Percentiles rank a stretch among this genome's conserved stretches.
Evolutionary conservation across 2,329 filamentous ascomycete genomes (phyloP).

Genomic region (Sclerotinia glacialis): DNA sequence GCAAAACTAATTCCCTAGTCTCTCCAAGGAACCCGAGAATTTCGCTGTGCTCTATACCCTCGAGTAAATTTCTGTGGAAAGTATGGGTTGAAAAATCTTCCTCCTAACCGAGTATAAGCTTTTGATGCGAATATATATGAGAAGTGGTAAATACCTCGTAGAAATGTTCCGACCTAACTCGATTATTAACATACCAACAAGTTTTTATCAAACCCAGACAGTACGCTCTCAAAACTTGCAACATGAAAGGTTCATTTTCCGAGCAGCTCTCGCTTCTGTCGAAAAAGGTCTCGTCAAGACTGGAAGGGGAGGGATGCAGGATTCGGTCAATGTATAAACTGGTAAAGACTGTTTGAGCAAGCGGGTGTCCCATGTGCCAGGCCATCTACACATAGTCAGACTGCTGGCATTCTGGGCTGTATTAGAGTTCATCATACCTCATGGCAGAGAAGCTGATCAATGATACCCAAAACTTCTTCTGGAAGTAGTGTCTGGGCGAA

Average conservation of each 20-base stretch:
- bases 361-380: conserved; percentile 93
- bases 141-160: conserved; percentile 65
- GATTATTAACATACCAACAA: conserved; percentile 73
- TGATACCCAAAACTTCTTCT: conserved; percentile 83
- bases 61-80: conserved; percentile 76
- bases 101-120: conserved; percentile 55
- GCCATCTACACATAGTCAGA: conserved; percentile 62
- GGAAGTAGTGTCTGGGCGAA: conserved; percentile 65
- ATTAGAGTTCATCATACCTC: conserved; percentile 57
- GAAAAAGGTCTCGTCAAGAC: conserved; percentile 47
- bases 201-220: conserved; percentile 81
- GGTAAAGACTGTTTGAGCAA: conserved; percentile 92
- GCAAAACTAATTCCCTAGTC: conserved; percentile 36
- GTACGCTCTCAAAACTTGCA: conserved; percentile 74
- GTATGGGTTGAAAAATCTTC: conserved; percentile 95
- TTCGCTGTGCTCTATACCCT: conserved; percentile 52
- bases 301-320: conserved; percentile 65
- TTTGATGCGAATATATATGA: neutral
- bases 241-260: conserved; percentile 48
- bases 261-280: conserved; percentile 31
- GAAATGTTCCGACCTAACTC: conserved; percentile 78
- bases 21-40: conserved; percentile 38
- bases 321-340: conserved; percentile 86
- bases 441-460: conserved; percentile 86
- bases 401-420: neutral